Evolutionary conservation across 495 filamentous ascomycete species (phyloP).

Genomic region (Trichodelitschia bisporula): DNA sequence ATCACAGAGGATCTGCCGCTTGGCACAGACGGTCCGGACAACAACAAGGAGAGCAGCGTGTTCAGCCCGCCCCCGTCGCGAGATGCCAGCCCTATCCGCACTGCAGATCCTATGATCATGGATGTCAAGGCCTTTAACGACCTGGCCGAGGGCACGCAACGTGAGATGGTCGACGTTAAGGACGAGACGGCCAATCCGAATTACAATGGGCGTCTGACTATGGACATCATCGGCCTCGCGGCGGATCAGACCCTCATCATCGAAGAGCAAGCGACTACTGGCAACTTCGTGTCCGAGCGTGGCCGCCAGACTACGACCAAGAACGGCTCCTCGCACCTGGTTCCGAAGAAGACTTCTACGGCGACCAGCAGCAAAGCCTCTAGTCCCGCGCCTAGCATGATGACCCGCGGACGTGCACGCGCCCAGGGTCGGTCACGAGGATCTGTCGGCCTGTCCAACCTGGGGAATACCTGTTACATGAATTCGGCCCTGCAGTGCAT

Average conservation of each 20-base stretch:
- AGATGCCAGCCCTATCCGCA: too few species aligned
- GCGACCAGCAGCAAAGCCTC: constrained; percentile 28
- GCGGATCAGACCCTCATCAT: constrained; percentile 47
- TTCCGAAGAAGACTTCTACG: constrained; percentile 9
- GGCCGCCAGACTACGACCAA: constrained; percentile 10
- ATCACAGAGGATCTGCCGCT: too few species aligned
- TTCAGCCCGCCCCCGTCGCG: not conserved
- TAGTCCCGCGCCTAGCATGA: constrained; percentile 30
- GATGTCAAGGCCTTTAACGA: constrained; percentile 45
- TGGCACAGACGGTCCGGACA: not conserved
- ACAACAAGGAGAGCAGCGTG: not conserved
- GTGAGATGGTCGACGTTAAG: constrained; percentile 38
- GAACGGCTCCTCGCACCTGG: constrained; percentile 8
- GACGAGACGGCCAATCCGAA: constrained; percentile 55
- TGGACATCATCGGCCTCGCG: constrained; percentile 37
- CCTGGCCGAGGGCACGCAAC: constrained; percentile 39
- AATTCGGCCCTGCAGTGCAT: constrained; percentile 92
- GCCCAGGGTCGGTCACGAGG: constrained; percentile 40
- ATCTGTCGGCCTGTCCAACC: constrained; percentile 59
- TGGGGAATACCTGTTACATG: constrained; percentile 98
- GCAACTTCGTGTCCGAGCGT: constrained; percentile 28
- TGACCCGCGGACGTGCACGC: constrained; percentile 42
- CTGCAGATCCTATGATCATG: too few species aligned
- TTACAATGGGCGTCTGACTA: constrained; percentile 44
- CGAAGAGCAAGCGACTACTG: constrained; percentile 38